Evolutionary conservation across 129 eudicot genomes (phyloP), one percentile per base, ranked within the genome.

Genomic region (Helichrysum umbraculigerum): DNA sequence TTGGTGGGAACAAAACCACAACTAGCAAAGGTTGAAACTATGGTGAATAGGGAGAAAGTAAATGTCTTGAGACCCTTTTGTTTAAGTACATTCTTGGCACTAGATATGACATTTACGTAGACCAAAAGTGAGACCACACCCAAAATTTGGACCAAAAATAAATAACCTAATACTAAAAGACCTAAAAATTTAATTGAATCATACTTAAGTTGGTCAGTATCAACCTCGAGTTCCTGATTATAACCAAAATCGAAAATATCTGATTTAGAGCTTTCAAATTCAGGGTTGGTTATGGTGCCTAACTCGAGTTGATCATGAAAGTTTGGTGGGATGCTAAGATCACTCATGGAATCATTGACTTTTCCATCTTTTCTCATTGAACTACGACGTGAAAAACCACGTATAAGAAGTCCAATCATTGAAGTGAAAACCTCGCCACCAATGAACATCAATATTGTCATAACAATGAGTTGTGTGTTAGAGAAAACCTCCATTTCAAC

Each of bases 401-500:
- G 72, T 21, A 78, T 32, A 21, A 70, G 82, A 41, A 92, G 93
- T 37, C 81, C 81, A 10, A 89, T 68, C 82, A 92, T 72, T 59
- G 98, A 92, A 34, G 84, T 79, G 66, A 89, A 92, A 10, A 88
- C 93, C 79, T 92, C 98, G 7, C 96, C 93, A 4, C 98, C 93
- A 0, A 84, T 1, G 21, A 88, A 73, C 91, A 92, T 92, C 44
- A 92, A 51, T 25, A 88, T 37, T 6, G 90, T 87, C 25, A 92
- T 8, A 28, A 86, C 7, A 12, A 87, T 41, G 37, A 92, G 93
- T 75, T 92, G 98, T 59, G 77, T 29, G 66, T 87, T 80, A 1
- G 96, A 87, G 77, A 92, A 89, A 57, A 81, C 87, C 85, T 92
- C 98, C 93, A 92, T 89, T 76, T 89, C 98, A 2, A 92, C 73